These are phyloP conservation scores for Anthracocystis walkeri DNA, from an alignment of 1,284 basidiomycete genomes.

Conservation along the genomic window DNA sequence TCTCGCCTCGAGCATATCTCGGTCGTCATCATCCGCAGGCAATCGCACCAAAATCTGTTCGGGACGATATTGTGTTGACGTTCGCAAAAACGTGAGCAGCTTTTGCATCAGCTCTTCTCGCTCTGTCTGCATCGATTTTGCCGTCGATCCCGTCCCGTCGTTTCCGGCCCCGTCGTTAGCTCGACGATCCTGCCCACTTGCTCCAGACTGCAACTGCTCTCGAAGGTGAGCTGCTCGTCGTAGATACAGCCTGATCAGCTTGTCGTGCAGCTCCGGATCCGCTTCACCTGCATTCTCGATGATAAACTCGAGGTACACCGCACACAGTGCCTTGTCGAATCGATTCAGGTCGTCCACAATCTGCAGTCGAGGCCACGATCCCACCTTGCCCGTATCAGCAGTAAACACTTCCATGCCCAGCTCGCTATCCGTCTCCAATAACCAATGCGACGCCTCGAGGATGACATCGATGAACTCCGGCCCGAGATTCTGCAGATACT, in stretches of 20 bases:
- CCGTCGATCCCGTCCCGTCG: background rate
- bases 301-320: constrained; percentile 87
- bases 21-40: constrained; percentile 80
- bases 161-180: background rate
- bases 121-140: constrained; percentile 18
- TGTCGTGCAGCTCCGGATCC: constrained; percentile 81
- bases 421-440: constrained; percentile 79
- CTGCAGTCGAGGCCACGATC: constrained; percentile 72
- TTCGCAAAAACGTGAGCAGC: constrained; percentile 81
- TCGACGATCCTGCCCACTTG: background rate
- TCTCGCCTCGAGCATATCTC: constrained; percentile 77
- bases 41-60: constrained; percentile 83
- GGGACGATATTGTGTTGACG: constrained; percentile 79
- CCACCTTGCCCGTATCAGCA: constrained; percentile 81
- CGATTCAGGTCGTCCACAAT: constrained; percentile 75
- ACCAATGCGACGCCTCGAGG: constrained; percentile 78
- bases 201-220: constrained; percentile 10
- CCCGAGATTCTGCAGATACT: constrained; percentile 88
- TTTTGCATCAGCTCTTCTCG: constrained; percentile 75
- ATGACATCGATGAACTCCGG: constrained; percentile 61
- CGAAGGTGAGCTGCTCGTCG: constrained; percentile 72
- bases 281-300: constrained; percentile 81
- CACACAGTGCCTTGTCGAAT: constrained; percentile 75
- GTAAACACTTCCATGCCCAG: constrained; percentile 92
- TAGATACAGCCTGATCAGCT: constrained; percentile 86